A percentile compares a stretch with the other conserved stretches of the same genome.
These are phyloP conservation scores for Xylaria sp. DNA, from an alignment of 2,329 filamentous ascomycete genomes.

Conservation along the genomic window DNA sequence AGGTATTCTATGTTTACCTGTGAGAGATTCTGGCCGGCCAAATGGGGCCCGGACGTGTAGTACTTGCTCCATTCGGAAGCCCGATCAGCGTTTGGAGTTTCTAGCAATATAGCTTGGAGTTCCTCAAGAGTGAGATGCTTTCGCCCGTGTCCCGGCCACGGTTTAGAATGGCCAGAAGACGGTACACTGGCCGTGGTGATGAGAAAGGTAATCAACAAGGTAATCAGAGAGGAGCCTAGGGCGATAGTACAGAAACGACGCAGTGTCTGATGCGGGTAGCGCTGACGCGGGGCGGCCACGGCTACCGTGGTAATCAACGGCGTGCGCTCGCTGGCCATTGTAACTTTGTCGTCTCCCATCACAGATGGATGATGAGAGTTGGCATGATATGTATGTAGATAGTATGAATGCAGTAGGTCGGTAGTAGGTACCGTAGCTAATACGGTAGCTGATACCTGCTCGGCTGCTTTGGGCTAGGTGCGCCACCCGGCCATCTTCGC, in stretches of 20 bases:
- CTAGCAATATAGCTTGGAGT: slow-evolving; percentile 61
- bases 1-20: slow-evolving; percentile 52
- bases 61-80: slow-evolving; percentile 77
- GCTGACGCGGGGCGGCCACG: slow-evolving; percentile 56
- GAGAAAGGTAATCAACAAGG: slow-evolving; percentile 56
- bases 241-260: slow-evolving; percentile 71
- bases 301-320: slow-evolving; percentile 70
- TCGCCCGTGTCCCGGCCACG: slow-evolving; percentile 40
- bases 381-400: slow-evolving; percentile 1
- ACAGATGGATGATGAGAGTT: background rate
- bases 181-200: slow-evolving; percentile 45
- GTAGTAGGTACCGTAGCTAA: background rate
- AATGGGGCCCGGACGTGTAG: slow-evolving; percentile 76
- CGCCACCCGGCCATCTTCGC: slow-evolving; percentile 12
- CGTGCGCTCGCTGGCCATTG: slow-evolving; percentile 62
- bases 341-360: slow-evolving; percentile 33
- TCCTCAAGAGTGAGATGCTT: slow-evolving; percentile 52
- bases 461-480: slow-evolving; percentile 7
- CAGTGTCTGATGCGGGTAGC: slow-evolving; percentile 64
- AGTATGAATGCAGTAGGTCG: background rate
- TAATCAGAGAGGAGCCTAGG: slow-evolving; percentile 59
- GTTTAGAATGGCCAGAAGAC: slow-evolving; percentile 31
- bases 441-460: too few species aligned
- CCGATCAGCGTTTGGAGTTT: slow-evolving; percentile 61
- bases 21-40: slow-evolving; percentile 78